Evolutionary conservation across 768 basidiomycete genomes (phyloP).

Genomic region (Amanita jacksonii): DNA sequence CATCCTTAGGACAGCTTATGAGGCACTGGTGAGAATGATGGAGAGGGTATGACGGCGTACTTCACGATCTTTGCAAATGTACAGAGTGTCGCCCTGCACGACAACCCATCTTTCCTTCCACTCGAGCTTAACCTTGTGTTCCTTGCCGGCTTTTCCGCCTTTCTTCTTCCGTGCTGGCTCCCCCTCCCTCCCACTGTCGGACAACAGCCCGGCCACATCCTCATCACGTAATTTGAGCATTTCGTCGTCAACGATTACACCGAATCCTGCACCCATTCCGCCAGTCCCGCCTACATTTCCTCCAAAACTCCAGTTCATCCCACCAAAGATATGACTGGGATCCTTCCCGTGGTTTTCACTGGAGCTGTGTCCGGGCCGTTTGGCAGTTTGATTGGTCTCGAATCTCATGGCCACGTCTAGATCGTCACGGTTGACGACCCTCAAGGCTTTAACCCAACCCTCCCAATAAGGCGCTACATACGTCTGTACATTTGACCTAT

Average conservation of each 20-base stretch:
- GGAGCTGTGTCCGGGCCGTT: too few species aligned
- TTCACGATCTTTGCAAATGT: conserved; percentile 40
- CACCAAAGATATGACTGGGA: neutral
- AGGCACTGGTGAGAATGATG: neutral
- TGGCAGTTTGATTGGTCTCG: too few species aligned
- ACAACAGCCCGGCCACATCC: neutral
- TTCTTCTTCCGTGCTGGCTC: conserved; percentile 3
- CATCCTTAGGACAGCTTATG: conserved; percentile 23
- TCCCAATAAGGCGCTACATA: conserved; percentile 56
- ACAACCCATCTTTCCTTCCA: conserved; percentile 60
- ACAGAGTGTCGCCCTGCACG: conserved; percentile 47
- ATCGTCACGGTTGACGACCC: conserved; percentile 25
- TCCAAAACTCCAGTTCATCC: conserved; percentile 3
- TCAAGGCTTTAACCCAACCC: conserved; percentile 35
- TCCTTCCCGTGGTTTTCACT: neutral
- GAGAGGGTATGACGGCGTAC: conserved; percentile 25
- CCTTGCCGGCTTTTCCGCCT: conserved; percentile 1
- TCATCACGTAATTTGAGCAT: neutral
- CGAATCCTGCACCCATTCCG: neutral
- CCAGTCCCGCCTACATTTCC: conserved; percentile 1
- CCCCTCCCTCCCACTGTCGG: conserved; percentile 4
- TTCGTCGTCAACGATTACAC: conserved; percentile 2
- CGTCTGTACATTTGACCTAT: conserved; percentile 18
- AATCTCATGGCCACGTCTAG: conserved; percentile 3
- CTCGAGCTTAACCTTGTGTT: conserved; percentile 30